phyloP scores from a whole-genome alignment of 106 monocot genomes.

The Apostasia shenzhenica region DNA sequence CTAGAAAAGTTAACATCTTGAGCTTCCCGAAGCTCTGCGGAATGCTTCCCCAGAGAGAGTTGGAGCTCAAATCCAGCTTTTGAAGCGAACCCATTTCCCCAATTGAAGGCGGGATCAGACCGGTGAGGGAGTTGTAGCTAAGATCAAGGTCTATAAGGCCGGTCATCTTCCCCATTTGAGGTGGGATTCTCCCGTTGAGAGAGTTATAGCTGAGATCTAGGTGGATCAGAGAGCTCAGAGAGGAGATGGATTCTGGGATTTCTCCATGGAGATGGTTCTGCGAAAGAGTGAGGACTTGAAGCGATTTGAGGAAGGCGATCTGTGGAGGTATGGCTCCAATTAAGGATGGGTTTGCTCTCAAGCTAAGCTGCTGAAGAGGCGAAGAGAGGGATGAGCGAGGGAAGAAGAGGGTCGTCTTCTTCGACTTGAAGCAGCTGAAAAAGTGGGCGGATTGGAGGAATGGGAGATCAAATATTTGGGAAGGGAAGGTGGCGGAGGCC shows the following conservation, averaged over 20 bases:
- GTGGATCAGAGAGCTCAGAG: slow-evolving; percentile 48
- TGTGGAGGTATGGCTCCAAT: slow-evolving; percentile 46
- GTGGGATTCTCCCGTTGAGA: slow-evolving; percentile 49
- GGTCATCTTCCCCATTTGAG: slow-evolving; percentile 24
- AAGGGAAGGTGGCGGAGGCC: slow-evolving; percentile 55
- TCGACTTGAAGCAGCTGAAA: slow-evolving; percentile 65
- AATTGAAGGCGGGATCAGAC: slow-evolving; percentile 46
- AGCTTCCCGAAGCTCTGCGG: slow-evolving; percentile 38
- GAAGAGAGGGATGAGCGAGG: slow-evolving; percentile 1
- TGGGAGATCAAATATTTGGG: slow-evolving; percentile 48
- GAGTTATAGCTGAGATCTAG: slow-evolving; percentile 84
- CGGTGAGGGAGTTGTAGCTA: slow-evolving; percentile 79
- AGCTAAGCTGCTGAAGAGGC: slow-evolving; percentile 66
- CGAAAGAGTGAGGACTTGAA: slow-evolving; percentile 69
- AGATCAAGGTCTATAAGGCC: slow-evolving; percentile 59
- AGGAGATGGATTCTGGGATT: slow-evolving; percentile 39
- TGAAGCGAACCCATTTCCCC: slow-evolving; percentile 58
- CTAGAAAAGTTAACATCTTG: slow-evolving; percentile 46
- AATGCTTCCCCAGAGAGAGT: slow-evolving; percentile 47
- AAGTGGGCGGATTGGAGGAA: slow-evolving; percentile 71
- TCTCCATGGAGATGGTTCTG: slow-evolving; percentile 53
- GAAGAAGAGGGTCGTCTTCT: slow-evolving; percentile 24
- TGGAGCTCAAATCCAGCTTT: slow-evolving; percentile 87
- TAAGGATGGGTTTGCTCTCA: slow-evolving; percentile 65
- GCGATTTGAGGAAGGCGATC: slow-evolving; percentile 44